Evolutionary conservation across 192 early-diverging fungal species (phyloP), one percentile per base, ranked within the genome.

Genomic region (Coemansia sp.): DNA sequence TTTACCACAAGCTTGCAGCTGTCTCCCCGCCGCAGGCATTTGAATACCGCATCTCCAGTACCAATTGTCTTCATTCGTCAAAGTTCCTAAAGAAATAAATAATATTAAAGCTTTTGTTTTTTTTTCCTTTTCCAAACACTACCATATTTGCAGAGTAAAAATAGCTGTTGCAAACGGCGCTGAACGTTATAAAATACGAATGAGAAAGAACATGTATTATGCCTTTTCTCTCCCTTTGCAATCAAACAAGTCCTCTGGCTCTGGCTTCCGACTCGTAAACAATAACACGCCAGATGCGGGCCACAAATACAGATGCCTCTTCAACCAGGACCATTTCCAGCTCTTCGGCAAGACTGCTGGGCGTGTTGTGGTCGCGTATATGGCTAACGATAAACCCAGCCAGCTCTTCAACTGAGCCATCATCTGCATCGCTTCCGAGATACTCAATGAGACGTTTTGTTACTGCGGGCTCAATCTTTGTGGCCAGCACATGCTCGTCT

Each of bases 221-320:
- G 32, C 1, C 32, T 32, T 32, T 32, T 32, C 32, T 32, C 32
- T 32, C 32, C 4, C 32, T 32, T 32, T 32, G 46, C 46, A 59
- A 7, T 41, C 18, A 59, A 59, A 41, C 57, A 9, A 59, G 57
- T 16, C 66, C 62, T 42, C 66, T 48, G 41, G 72, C 65, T n/a
- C 16, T 39, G 32, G 47, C 62, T 43, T 69, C 65, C 4, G 62
- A 69, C 43, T 68, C 66, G 11, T 65, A 74, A 36, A 65, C 66
- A 11, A 74, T 55, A 64, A 69, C 42, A 13, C 94, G 85, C 95
- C 95, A 99, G 11, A 98, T 75, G 62, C 89, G 90, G 69, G 88
- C 88, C 9, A 97, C 95, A 87, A 99, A 92, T 39, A 87, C 82
- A 18, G 87, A 86, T 5, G 95, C 90, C 56, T 95, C 95, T 16